Base-by-base conservation (phyloP, 1,284 basidiomycete genomes). In the Cutaneotrichosporon daszewskae region DNA sequence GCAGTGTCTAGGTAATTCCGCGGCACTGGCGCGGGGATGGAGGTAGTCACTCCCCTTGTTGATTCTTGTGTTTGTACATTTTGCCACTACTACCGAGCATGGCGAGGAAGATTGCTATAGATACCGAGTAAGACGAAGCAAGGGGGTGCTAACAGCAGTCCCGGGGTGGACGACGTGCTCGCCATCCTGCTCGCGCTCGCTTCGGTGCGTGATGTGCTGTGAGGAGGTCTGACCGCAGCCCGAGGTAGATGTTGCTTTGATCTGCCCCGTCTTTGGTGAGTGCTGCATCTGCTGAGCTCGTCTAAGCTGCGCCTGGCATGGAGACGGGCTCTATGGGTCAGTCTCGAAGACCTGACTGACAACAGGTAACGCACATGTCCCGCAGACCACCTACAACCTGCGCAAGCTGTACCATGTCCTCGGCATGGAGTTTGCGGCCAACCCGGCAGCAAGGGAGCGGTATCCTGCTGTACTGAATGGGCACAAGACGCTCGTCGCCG, bases 161-260 rank as follows among this genome's bases (percentile, higher is more conserved):
- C 69, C 18, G 92, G 92, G 35, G 87, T 95, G 3, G 92, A 97
- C 70, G 92, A 97, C 66, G 77, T 82, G 28, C 68, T 94, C 34
- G 90, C 90, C 28, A 83, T 72, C 51, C 58, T 74, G 39, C 59
- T 72, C n/a, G 59, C 53, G 13, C 53, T 64, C 28, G 51, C 60
- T 18, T 58, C 60, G 18, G 59, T 59, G 39, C 27, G 59, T 37
- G 49, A 42, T 19, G 49, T 51, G 34, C 24, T 52, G 9, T 33
- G 46, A 43, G 42, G 32, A 27, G 45, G 9, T 37, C 41, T 59
- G 55, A 87, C 32, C 14, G 13, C 41, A 59, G 59, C 72, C 90
- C 3, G 80, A 89, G 37, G 79, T 91, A 11, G 71, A 87, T 27
- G 55, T 73, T 25, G 41, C 63, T 32, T 85, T 84, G 1, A 83